phyloP scores from a whole-genome alignment of 495 filamentous ascomycete genomes.

The Monascus purpureus region DNA sequence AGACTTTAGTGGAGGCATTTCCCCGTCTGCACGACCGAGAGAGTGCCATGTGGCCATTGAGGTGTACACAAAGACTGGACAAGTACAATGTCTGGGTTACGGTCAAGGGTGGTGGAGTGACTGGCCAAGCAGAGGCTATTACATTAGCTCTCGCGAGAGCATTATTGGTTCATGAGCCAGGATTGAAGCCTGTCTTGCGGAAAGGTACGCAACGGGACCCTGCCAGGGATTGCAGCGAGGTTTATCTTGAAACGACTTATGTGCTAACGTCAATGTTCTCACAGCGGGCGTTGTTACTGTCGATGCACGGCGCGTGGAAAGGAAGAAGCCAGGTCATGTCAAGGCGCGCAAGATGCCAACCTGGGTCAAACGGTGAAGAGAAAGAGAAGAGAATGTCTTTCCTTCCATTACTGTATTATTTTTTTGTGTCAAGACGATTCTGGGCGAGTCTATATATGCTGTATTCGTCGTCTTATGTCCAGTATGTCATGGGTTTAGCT shows the following conservation, averaged over 20 bases:
- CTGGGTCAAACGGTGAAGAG: constrained; percentile 74
- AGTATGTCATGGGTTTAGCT: constrained; percentile 1
- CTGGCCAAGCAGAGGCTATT: constrained; percentile 90
- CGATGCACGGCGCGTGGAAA: constrained; percentile 83
- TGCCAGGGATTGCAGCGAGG: no score
- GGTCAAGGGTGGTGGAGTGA: constrained; percentile 73
- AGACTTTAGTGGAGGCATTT: constrained; percentile 63
- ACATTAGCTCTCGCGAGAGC: constrained; percentile 86
- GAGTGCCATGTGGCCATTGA: constrained; percentile 82
- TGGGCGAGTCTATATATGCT: constrained; percentile 9
- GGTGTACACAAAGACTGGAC: constrained; percentile 67
- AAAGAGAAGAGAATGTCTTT: constrained; percentile 4
- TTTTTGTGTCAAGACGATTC: constrained; percentile 7
- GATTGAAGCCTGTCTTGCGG: constrained; percentile 72
- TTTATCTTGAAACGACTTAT: no score
- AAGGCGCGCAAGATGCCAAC: constrained; percentile 97
- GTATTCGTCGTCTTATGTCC: constrained; percentile 2
- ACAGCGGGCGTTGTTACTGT: constrained; percentile 84
- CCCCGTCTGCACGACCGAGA: constrained; percentile 85
- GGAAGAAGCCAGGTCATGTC: constrained; percentile 91
- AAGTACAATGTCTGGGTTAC: constrained; percentile 95
- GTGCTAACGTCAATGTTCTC: no score
- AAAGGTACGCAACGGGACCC: constrained; percentile 87
- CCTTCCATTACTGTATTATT: constrained; percentile 1
- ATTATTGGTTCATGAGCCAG: constrained; percentile 78